Base-by-base conservation (phyloP, 2,329 filamentous ascomycete species). In the Epicoccum sorghinum region DNA sequence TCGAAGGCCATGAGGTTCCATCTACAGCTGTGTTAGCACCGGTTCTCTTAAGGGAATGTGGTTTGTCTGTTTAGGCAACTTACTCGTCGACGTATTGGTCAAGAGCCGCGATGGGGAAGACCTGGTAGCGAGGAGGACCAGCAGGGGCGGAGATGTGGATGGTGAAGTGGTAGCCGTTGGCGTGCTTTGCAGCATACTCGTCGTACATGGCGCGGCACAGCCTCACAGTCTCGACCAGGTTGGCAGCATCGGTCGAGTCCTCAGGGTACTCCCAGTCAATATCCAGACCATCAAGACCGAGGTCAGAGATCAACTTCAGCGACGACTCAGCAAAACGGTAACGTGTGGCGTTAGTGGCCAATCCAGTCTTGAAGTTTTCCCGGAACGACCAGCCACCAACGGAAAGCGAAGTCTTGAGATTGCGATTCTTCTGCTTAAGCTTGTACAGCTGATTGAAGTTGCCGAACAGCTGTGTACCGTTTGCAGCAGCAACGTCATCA, bases 321-420 rank as follows among this genome's bases (percentile, higher is more conserved):
- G 90, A 86, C 14, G 83, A 85, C 44, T 82, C 79, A 4, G 89
- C 90, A 68, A 96, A 95, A 1, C 62, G 81, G 52, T 77, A 73
- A 9, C 90, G 83, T 10, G 86, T 84, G 5, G 79, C 78, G 3
- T 81, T 78, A 0, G 87, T 88, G 18, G 84, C 85, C 1, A 85
- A 84, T 0, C 91, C 89, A 33, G 78, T 79, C 1, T 83, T 79
- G 75, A 97, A 96, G 77, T 96, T 96, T 70, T 82, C 71, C 5
- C 88, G 89, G 71, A 87, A 91, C 0, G 84, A 88, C 86, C 87
- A 93, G 14, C 91, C 91, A 39, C 91, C 91, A 55, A 95, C 90
- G 51, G 88, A 92, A 4, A 96, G 83, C 8, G 96, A 81, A 2
- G 88, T 81, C 76, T 95, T 96, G 52, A 96, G 76, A 47, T 89